Evolutionary conservation across 1,284 basidiomycete species (phyloP).

Genomic region (Polyporus tsugae): DNA sequence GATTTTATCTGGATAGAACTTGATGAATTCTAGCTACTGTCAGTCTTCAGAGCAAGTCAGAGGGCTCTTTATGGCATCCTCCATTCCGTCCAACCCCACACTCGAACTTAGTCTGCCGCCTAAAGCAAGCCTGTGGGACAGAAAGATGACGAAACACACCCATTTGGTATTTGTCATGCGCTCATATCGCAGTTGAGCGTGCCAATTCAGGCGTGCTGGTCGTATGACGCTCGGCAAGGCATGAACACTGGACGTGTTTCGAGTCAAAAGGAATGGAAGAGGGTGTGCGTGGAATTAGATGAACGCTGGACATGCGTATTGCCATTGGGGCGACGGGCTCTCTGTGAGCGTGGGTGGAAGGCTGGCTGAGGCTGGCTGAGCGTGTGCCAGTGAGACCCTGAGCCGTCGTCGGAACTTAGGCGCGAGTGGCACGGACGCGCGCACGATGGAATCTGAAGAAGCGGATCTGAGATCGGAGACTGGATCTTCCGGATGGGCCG

Average conservation of each 20-base stretch:
- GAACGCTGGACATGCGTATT: slow-evolving; percentile 3
- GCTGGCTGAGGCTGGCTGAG: neutral
- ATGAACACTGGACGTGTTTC: neutral
- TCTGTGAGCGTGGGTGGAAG: neutral
- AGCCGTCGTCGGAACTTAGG: neutral
- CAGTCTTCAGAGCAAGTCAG: neutral
- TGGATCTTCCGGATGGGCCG: slow-evolving; percentile 29
- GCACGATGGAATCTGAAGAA: slow-evolving; percentile 35
- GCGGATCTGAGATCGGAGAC: slow-evolving; percentile 36
- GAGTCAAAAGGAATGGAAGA: slow-evolving; percentile 1
- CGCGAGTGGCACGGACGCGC: slow-evolving; percentile 12
- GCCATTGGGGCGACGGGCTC: neutral
- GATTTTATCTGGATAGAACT: neutral
- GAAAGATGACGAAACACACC: neutral
- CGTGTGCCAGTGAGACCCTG: slow-evolving; percentile 3
- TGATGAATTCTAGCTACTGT: neutral
- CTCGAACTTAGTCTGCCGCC: neutral
- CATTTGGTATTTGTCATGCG: neutral
- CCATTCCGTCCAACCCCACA: neutral
- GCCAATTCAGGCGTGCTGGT: neutral
- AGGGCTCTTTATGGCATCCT: neutral
- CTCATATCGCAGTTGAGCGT: neutral
- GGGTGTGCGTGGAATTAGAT: neutral
- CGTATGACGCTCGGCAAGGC: neutral
- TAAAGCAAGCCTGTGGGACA: neutral